Percentiles rank a stretch among this genome's conserved stretches.
phyloP scores from a whole-genome alignment of 345 rosid genomes.

The Corchorus capsularis region DNA sequence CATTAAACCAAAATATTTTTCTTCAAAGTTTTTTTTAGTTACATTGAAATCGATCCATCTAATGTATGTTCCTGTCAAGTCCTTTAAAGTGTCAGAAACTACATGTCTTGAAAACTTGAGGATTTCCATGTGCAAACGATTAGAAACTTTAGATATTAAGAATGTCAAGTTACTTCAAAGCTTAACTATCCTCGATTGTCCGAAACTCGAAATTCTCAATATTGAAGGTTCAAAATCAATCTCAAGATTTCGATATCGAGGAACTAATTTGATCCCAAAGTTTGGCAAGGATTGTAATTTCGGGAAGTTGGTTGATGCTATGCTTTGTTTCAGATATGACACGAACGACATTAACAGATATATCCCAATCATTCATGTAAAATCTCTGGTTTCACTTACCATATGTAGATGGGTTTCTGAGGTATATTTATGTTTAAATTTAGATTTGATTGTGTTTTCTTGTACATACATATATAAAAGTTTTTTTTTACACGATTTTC shows the following conservation, averaged over 20 bases:
- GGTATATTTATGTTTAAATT: too few relatives aligned
- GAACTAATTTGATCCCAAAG: background rate
- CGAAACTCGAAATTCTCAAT: background rate
- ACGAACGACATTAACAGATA: too few relatives aligned
- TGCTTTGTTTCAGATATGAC: background rate
- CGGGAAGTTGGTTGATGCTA: background rate
- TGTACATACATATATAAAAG: too few relatives aligned
- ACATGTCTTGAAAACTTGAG: background rate
- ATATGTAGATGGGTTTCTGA: background rate
- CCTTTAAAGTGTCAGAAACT: background rate
- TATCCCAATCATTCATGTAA: too few relatives aligned
- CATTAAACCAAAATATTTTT: too few relatives aligned
- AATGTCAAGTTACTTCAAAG: background rate
- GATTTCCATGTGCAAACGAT: background rate
- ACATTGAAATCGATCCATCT: background rate
- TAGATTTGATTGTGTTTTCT: too few relatives aligned
- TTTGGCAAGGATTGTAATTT: background rate
- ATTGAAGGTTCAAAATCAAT: background rate
- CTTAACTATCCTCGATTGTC: background rate
- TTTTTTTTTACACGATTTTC: too few relatives aligned
- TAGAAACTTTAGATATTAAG: background rate
- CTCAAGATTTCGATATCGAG: background rate
- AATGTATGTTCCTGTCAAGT: background rate
- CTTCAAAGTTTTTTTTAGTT: too few relatives aligned
- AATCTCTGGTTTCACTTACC: background rate